Percentiles rank a stretch among this genome's conserved stretches.
phyloP scores from a whole-genome alignment of 1,284 basidiomycete species.

The Meira nashicola region DNA sequence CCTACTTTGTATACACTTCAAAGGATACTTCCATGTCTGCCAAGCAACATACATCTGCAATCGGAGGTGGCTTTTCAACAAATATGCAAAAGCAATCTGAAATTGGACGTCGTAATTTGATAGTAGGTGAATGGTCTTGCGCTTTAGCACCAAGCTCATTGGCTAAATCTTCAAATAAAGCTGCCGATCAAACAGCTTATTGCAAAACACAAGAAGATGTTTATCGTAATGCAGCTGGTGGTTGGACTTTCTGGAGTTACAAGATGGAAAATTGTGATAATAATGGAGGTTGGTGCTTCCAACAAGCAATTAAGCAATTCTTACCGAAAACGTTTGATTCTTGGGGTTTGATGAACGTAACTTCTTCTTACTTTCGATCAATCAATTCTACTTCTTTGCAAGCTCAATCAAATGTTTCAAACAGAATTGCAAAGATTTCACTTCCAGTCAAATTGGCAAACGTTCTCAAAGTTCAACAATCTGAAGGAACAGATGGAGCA shows the following conservation, averaged over 20 bases:
- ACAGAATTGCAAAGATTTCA: slow-evolving; percentile 21
- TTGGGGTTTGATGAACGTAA: slow-evolving; percentile 31
- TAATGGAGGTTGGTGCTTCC: slow-evolving; percentile 52
- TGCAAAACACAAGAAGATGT: slow-evolving; percentile 64
- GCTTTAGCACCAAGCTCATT: slow-evolving; percentile 64
- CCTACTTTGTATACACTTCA: slow-evolving; percentile 60
- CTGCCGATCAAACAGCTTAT: slow-evolving; percentile 60
- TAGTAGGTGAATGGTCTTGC: slow-evolving; percentile 58
- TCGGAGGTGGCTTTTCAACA: slow-evolving; percentile 22
- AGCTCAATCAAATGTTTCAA: background rate
- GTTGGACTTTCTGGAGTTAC: slow-evolving; percentile 72
- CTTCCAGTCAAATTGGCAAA: slow-evolving; percentile 7
- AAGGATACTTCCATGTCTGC: slow-evolving; percentile 34
- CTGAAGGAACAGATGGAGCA: background rate
- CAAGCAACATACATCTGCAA: slow-evolving; percentile 40
- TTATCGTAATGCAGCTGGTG: slow-evolving; percentile 63
- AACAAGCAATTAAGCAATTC: slow-evolving; percentile 29
- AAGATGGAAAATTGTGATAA: slow-evolving; percentile 48
- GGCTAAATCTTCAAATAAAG: slow-evolving; percentile 57
- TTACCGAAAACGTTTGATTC: slow-evolving; percentile 34
- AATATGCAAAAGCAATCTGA: slow-evolving; percentile 26
- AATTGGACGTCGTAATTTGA: slow-evolving; percentile 59
- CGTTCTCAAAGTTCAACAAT: background rate
- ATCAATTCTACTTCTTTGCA: background rate
- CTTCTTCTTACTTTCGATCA: slow-evolving; percentile 1